Percentiles rank a stretch among this genome's conserved stretches.
phyloP scores from a whole-genome alignment of 2,329 filamentous ascomycete genomes.

The Coniochaeta sp. region DNA sequence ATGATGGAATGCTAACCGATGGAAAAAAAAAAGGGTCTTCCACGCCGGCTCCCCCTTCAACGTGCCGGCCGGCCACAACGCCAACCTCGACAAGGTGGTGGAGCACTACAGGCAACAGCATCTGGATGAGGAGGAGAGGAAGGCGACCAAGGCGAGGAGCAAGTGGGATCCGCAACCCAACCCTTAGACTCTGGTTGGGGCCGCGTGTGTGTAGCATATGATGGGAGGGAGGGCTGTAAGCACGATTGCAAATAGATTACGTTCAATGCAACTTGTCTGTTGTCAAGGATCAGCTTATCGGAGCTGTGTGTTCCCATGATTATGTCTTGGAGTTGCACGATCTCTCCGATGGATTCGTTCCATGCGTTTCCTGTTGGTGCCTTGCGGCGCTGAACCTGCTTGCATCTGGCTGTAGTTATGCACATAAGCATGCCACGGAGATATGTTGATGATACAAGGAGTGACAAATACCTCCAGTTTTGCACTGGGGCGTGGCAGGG shows the following conservation, averaged over 20 bases:
- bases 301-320: not conserved
- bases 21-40: constrained; percentile 18
- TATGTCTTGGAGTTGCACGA: not conserved
- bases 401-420: too few species aligned
- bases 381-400: too few species aligned
- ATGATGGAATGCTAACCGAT: not conserved
- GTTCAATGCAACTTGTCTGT: not conserved
- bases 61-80: constrained; percentile 45
- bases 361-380: too few species aligned
- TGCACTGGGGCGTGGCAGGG: too few species aligned
- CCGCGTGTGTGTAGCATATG: constrained; percentile 1
- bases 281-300: too few species aligned
- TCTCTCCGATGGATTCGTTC: too few species aligned
- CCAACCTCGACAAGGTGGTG: constrained; percentile 47
- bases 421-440: too few species aligned
- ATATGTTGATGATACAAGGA: too few species aligned
- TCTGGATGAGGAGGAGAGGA: constrained; percentile 46
- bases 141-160: constrained; percentile 31
- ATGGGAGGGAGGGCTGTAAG: not conserved
- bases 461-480: too few species aligned
- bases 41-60: constrained; percentile 42
- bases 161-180: constrained; percentile 27
- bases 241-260: not conserved
- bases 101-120: constrained; percentile 50
- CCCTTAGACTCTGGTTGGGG: not conserved